Percentiles rank a stretch among this genome's conserved stretches.
Conservation (phyloP, 2,329 filamentous ascomycete genomes). For the Diaporthe caulivora region DNA sequence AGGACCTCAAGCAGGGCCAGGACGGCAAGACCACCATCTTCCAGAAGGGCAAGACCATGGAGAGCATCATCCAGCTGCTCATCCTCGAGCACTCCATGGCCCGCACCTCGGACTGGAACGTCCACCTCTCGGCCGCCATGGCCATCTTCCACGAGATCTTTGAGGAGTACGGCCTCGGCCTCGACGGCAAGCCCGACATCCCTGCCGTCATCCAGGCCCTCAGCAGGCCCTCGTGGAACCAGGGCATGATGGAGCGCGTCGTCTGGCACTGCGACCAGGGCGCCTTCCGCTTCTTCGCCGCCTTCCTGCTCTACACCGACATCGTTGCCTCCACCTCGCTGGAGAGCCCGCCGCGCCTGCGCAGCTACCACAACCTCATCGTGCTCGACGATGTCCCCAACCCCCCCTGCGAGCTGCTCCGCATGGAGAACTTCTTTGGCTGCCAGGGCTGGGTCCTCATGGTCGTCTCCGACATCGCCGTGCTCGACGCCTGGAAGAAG, state of each 20-base stretch:
- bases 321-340: constrained; percentile 62
- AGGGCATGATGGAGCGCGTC: constrained; percentile 46
- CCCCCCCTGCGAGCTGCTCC: constrained; percentile 45
- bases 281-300: constrained; percentile 61
- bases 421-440: constrained; percentile 63
- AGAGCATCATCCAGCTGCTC: constrained; percentile 65
- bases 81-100: constrained; percentile 63
- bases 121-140: constrained; percentile 63
- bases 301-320: constrained; percentile 62
- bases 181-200: constrained; percentile 45
- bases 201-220: constrained; percentile 28
- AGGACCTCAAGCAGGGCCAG: constrained; percentile 34
- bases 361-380: constrained; percentile 55
- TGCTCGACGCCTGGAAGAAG: constrained; percentile 65
- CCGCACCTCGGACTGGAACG: constrained; percentile 62
- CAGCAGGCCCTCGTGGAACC: constrained; percentile 51
- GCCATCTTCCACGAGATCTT: constrained; percentile 62
- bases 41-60: constrained; percentile 51
- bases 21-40: constrained; percentile 34
- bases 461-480: constrained; percentile 63
- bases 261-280: constrained; percentile 61
- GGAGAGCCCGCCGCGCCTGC: constrained; percentile 56
- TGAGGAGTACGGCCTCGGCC: constrained; percentile 51
- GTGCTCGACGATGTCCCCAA: constrained; percentile 52
- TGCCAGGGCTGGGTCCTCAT: constrained; percentile 67